Base-by-base conservation (phyloP, 169 alveolate species). In the Plasmodium inui region DNA sequence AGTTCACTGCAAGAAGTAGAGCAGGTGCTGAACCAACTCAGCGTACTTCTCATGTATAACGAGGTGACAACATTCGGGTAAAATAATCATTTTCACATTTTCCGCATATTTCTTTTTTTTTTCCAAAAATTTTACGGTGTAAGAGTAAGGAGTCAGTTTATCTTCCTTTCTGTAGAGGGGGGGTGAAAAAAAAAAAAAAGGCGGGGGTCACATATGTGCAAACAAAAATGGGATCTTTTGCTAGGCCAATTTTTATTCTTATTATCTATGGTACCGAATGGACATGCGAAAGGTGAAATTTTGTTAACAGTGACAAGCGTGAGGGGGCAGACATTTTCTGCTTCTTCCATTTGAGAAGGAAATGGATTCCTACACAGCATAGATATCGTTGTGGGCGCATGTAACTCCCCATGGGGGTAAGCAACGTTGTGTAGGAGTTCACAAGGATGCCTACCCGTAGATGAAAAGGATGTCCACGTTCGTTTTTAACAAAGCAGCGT, bases 11-110 rank as follows among this genome's bases (percentile, higher is more conserved):
- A 89, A 89, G 67, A 89, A 89, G 53, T 73, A 39, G 19, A 89
- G 72, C 22, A 89, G 19, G 53, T 79, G 90, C 30, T 79, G 70
- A 80, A 61, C 55, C 53, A 89, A 28, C 72, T 89, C 94, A 28
- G 14, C 14, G 50, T 17, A 70, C 32, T 89, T 89, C 82, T 89
- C 94, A 44, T 46, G 74, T 79, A 89, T 50, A 17, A 89, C 94
- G 72, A 89, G 91, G 72, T 89, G 94, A 9, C 82, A 89, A 19
- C 94, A 89, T 89, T 89, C 90, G 46, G 94, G 94, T 22, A 89
- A 79, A 61, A 89, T 80, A 57, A 79, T 39, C 72, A 89, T 46
- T 32, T 89, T 89, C 57, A 89, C 94, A 89, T 89, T 81, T 17
- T 89, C 71, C 17, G 44, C 7, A 67, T 41, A 89, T 79, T 89